A percentile compares a stretch with the other conserved stretches of the same genome.
These are phyloP conservation scores for Mycena latifolia DNA, from an alignment of 768 basidiomycete genomes.

Conservation along the genomic window DNA sequence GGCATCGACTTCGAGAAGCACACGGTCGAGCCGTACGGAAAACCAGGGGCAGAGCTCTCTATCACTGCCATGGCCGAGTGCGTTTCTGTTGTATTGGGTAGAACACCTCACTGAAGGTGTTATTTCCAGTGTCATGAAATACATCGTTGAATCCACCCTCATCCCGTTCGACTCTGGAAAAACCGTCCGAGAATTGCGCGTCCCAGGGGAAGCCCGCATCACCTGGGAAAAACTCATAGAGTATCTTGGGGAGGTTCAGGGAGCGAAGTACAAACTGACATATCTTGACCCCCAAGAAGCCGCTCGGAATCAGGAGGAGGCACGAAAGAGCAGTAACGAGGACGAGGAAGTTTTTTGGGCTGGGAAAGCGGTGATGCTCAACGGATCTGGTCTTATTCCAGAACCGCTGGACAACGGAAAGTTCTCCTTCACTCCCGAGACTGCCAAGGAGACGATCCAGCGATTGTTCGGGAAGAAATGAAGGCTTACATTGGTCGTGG, in stretches of 20 bases:
- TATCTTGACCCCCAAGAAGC: conserved; percentile 9
- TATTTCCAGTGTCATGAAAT: conserved; percentile 6
- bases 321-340: conserved; percentile 5
- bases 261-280: conserved; percentile 7
- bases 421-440: conserved; percentile 18
- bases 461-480: conserved; percentile 8
- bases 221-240: conserved; percentile 12
- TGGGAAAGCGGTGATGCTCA: conserved; percentile 3
- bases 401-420: conserved; percentile 13
- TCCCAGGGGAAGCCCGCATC: conserved; percentile 1
- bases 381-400: conserved; percentile 4
- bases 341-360: conserved; percentile 20
- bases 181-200: conserved; percentile 9
- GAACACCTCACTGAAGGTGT: background rate
- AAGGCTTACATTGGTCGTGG: background rate
- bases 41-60: conserved; percentile 14
- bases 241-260: conserved; percentile 12
- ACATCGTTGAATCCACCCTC: conserved; percentile 13
- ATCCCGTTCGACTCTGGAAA: conserved; percentile 12
- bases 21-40: conserved; percentile 14
- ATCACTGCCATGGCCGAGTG: conserved; percentile 18
- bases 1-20: conserved; percentile 19
- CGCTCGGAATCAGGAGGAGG: conserved; percentile 14
- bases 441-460: conserved; percentile 13
- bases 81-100: background rate